Evolutionary conservation across 352 stramenopile species (phyloP).

Genomic region (Phytophthora sp.): DNA sequence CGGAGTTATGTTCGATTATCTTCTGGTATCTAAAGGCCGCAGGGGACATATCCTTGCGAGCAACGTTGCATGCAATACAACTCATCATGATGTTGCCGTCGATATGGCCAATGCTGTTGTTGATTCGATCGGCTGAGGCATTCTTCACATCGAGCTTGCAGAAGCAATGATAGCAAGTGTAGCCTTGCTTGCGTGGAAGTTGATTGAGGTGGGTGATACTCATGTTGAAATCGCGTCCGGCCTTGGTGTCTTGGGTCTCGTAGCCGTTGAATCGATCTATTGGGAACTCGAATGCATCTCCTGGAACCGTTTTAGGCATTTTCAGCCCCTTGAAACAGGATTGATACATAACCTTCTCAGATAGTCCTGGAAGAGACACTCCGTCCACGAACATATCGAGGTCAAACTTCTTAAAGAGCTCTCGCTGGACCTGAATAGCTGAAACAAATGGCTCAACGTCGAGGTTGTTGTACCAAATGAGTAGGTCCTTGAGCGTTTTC

Average conservation of each 20-base stretch:
- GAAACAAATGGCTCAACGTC: constrained; percentile 6
- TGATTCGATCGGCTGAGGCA: not conserved
- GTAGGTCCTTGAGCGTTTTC: constrained; percentile 41
- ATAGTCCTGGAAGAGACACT: constrained; percentile 19
- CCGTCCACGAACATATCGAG: constrained; percentile 39
- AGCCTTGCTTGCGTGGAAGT: not conserved
- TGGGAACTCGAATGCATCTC: not conserved
- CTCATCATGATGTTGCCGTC: not conserved
- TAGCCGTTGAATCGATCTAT: not conserved
- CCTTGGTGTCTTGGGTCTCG: not conserved
- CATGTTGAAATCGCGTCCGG: not conserved
- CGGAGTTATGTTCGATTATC: no score
- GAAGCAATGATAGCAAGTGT: not conserved
- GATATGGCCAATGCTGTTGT: no score
- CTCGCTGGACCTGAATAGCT: constrained; percentile 18
- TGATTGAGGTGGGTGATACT: not conserved
- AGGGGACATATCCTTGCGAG: no score
- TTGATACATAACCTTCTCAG: constrained; percentile 38
- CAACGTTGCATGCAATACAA: not conserved
- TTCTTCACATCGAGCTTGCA: not conserved
- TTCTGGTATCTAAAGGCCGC: no score
- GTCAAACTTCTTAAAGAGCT: constrained; percentile 24
- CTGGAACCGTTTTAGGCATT: not conserved
- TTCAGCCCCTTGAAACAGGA: constrained; percentile 15
- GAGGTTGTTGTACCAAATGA: constrained; percentile 36